phyloP scores from a whole-genome alignment of 768 basidiomycete genomes.

The Cystoderma amianthinum region DNA sequence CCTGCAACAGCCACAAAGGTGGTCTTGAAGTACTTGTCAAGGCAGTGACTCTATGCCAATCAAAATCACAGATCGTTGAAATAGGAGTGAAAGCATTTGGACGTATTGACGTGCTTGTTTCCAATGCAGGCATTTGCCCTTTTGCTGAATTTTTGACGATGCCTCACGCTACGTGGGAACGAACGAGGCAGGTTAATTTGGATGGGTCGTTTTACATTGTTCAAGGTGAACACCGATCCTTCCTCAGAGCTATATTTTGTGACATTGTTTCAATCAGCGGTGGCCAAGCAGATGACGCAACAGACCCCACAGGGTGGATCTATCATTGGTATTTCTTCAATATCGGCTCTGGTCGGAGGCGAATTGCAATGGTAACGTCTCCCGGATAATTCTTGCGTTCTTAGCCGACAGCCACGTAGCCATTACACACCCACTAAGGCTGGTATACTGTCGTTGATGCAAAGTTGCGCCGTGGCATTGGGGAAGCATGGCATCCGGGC shows the following conservation, averaged over 20 bases:
- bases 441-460: conserved; percentile 72
- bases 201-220: conserved; percentile 71
- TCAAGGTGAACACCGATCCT: conserved; percentile 33
- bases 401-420: conserved; percentile 16
- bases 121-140: conserved; percentile 61
- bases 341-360: conserved; percentile 74
- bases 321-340: conserved; percentile 73
- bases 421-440: conserved; percentile 83
- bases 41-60: too few relatives aligned
- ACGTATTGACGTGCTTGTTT: conserved; percentile 50
- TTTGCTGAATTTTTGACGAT: conserved; percentile 71
- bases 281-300: conserved; percentile 67
- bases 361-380: conserved; percentile 51
- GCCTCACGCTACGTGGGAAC: conserved; percentile 55
- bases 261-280: conserved; percentile 27
- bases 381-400: not conserved
- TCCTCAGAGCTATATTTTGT: not conserved
- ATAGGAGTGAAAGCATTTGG: conserved; percentile 53
- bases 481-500: conserved; percentile 74
- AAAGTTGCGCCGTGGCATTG: conserved; percentile 70
- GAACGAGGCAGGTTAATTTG: conserved; percentile 64
- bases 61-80: conserved; percentile 52
- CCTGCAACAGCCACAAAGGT: conserved; percentile 51
- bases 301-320: conserved; percentile 67
- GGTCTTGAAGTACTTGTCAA: not conserved